A percentile compares a stretch with the other conserved stretches of the same genome.
Conservation (phyloP, 2,329 filamentous ascomycete species). For the Chaetomium sp. region DNA sequence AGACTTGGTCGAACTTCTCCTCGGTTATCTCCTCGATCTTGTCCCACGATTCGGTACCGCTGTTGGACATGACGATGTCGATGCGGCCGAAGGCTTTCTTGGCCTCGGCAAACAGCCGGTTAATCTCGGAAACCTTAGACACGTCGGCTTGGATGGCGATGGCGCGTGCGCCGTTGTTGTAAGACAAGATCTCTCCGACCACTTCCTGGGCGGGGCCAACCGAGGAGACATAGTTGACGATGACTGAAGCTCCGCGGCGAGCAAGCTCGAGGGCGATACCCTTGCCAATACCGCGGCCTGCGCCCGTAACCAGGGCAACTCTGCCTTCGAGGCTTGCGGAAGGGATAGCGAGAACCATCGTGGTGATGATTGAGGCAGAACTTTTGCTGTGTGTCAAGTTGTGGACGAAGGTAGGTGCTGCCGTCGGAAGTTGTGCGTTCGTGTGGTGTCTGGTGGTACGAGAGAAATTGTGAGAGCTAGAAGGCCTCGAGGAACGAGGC, state of each 20-base stretch:
- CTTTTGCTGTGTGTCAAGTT: neutral
- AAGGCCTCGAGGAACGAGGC: neutral
- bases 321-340: conserved; percentile 51
- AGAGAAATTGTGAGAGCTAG: neutral
- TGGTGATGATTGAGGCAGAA: conserved; percentile 3
- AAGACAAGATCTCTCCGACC: conserved; percentile 52
- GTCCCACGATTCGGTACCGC: conserved; percentile 71
- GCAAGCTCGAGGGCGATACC: conserved; percentile 69
- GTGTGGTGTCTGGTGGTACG: neutral
- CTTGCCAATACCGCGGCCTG: conserved; percentile 66
- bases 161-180: conserved; percentile 57
- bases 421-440: neutral
- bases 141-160: conserved; percentile 67
- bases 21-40: conserved; percentile 68
- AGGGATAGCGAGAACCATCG: conserved; percentile 36
- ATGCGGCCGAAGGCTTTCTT: conserved; percentile 67
- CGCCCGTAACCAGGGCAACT: conserved; percentile 64
- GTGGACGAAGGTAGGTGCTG: neutral
- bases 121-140: conserved; percentile 60
- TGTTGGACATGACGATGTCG: conserved; percentile 74
- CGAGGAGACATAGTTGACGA: conserved; percentile 68
- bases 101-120: conserved; percentile 65
- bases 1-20: conserved; percentile 72
- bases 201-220: conserved; percentile 57
- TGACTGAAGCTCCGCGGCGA: conserved; percentile 63